Evolutionary conservation across 2,329 filamentous ascomycete species (phyloP).

Genomic region (Trichoderma koningiopsis): DNA sequence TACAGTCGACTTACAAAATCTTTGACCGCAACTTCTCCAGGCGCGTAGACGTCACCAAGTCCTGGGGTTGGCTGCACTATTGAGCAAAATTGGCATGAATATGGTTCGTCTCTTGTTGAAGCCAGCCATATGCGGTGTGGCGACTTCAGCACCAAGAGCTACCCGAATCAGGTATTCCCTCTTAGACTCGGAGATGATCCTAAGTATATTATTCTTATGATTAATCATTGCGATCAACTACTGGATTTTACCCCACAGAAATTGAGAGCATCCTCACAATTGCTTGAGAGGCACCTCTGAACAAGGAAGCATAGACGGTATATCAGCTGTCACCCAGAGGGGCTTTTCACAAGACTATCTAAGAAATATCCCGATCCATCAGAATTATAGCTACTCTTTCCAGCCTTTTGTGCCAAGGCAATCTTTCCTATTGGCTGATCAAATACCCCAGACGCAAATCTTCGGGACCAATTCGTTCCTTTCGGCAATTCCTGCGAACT

Average conservation of each 20-base stretch:
- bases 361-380: not conserved
- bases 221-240: not conserved
- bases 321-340: not conserved
- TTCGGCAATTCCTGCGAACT: constrained; percentile 26
- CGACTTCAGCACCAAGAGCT: not conserved
- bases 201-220: too few relatives aligned
- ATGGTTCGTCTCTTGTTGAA: not conserved
- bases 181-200: not conserved
- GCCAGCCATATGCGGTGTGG: not conserved
- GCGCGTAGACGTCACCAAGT: not conserved
- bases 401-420: not conserved
- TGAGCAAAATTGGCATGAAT: not conserved
- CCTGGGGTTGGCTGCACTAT: not conserved
- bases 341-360: not conserved
- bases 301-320: not conserved
- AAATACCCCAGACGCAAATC: constrained; percentile 10
- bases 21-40: not conserved
- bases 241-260: not conserved
- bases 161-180: not conserved
- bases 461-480: constrained; percentile 12
- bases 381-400: not conserved
- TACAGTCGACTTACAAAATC: not conserved
- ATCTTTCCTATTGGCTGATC: constrained; percentile 8
- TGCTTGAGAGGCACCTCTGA: not conserved
- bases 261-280: not conserved